A percentile compares a stretch with the other conserved stretches of the same genome.
phyloP scores from a whole-genome alignment of 2,329 filamentous ascomycete genomes.

The Epichloe amarillans region DNA sequence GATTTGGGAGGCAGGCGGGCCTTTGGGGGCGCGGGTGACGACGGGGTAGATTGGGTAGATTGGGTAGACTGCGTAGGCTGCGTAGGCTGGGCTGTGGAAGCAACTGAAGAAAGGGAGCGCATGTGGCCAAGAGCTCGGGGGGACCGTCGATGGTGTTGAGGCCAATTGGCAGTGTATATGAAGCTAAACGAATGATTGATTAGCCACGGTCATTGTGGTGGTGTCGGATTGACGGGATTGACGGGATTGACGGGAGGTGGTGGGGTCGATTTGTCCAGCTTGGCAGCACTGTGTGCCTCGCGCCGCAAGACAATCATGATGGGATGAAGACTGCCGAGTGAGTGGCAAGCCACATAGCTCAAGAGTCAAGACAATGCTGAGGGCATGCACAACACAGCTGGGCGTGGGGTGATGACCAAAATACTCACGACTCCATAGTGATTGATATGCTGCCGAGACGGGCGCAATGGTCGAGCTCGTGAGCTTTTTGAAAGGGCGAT shows the following conservation, averaged over 20 bases:
- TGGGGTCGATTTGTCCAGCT: background rate
- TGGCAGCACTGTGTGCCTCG: background rate
- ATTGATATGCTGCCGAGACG: background rate
- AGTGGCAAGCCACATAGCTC: too few species aligned
- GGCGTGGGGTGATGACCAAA: background rate
- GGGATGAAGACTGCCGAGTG: background rate
- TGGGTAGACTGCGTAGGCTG: constrained; percentile 9
- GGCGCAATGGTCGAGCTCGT: background rate
- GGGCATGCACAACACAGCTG: background rate
- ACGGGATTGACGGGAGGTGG: background rate
- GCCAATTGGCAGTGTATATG: constrained; percentile 40
- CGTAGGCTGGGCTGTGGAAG: constrained; percentile 23
- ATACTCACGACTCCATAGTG: constrained; percentile 1
- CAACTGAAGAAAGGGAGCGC: constrained; percentile 39
- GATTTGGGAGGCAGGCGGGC: constrained; percentile 24
- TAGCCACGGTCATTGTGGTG: constrained; percentile 9
- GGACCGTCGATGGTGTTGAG: constrained; percentile 24
- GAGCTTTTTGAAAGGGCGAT: background rate
- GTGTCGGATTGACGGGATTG: background rate
- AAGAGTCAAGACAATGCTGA: background rate
- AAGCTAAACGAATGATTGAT: constrained; percentile 27
- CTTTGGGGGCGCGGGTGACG: constrained; percentile 19
- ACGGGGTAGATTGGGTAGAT: constrained; percentile 12
- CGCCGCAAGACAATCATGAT: background rate
- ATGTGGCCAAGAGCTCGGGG: constrained; percentile 31